phyloP scores from a whole-genome alignment of 1,139 yeast species.

The Zygosaccharomyces sapae region DNA sequence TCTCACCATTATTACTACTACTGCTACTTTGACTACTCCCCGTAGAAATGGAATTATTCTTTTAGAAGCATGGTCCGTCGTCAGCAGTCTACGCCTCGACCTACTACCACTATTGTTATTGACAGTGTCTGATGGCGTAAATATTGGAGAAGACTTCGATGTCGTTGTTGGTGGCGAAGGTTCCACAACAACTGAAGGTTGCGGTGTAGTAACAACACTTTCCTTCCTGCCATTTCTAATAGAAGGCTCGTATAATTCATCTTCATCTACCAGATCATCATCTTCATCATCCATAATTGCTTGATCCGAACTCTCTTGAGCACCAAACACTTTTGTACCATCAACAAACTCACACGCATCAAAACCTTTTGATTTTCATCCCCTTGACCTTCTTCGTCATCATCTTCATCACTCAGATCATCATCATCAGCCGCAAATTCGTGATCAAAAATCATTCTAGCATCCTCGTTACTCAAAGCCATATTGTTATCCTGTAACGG shows the following conservation, averaged over 20 bases:
- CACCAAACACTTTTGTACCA: slow-evolving; percentile 19
- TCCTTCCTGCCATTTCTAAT: slow-evolving; percentile 24
- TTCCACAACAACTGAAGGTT: not conserved
- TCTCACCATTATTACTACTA: slow-evolving; percentile 31
- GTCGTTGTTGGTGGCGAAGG: not conserved
- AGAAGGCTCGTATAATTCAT: slow-evolving; percentile 29
- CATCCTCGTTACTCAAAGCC: slow-evolving; percentile 30
- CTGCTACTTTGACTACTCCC: slow-evolving; percentile 23
- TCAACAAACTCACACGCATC: slow-evolving; percentile 42
- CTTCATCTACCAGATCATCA: slow-evolving; percentile 20
- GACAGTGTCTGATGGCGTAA: not conserved
- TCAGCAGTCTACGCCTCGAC: slow-evolving; percentile 1
- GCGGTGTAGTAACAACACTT: slow-evolving; percentile 16
- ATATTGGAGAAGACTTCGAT: not conserved
- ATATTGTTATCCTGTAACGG: slow-evolving; percentile 36
- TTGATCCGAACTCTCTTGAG: slow-evolving; percentile 8
- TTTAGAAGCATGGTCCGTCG: not conserved
- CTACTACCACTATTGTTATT: not conserved
- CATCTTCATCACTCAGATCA: slow-evolving; percentile 24
- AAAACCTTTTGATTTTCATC: slow-evolving; percentile 27
- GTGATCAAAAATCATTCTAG: slow-evolving; percentile 44
- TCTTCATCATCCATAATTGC: slow-evolving; percentile 17
- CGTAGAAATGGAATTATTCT: slow-evolving; percentile 13
- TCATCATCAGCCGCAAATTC: slow-evolving; percentile 45
- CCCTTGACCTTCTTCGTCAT: slow-evolving; percentile 37